phyloP scores from a whole-genome alignment of 352 stramenopile genomes.

The Globisporangium barbulae region DNA sequence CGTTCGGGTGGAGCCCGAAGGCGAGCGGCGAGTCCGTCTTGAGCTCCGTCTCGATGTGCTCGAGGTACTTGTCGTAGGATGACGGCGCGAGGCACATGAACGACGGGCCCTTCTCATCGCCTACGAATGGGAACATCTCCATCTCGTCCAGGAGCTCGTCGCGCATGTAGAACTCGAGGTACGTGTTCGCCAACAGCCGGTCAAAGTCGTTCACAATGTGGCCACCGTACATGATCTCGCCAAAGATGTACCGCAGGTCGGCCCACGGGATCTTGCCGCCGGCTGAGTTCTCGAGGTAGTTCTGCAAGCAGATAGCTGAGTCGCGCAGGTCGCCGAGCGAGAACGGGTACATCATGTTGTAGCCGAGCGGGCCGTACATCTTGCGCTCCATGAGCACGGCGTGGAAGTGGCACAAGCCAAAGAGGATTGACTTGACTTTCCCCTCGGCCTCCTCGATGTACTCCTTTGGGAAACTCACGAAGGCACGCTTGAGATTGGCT shows the following conservation, averaged over 20 bases:
- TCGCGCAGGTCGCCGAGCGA: conserved; percentile 95
- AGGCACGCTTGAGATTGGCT: conserved; percentile 96
- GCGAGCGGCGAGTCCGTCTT: conserved; percentile 95
- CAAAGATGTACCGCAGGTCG: conserved; percentile 96
- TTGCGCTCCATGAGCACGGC: conserved; percentile 97
- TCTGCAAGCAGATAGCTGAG: conserved; percentile 92
- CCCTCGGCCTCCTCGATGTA: conserved; percentile 95
- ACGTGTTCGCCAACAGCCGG: conserved; percentile 93
- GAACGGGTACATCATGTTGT: conserved; percentile 99
- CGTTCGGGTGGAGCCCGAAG: conserved; percentile 97
- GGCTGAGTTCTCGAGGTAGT: conserved; percentile 96
- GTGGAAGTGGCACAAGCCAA: conserved; percentile 97
- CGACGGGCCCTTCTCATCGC: conserved; percentile 94
- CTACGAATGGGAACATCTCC: conserved; percentile 97
- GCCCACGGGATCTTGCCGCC: conserved; percentile 95
- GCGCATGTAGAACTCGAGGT: conserved; percentile 98
- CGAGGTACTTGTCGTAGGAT: conserved; percentile 97
- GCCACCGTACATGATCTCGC: conserved; percentile 96
- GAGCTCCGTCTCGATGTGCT: conserved; percentile 96
- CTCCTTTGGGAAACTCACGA: conserved; percentile 94
- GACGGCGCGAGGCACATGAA: conserved; percentile 95
- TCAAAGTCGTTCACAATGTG: conserved; percentile 98
- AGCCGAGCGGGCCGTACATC: conserved; percentile 96
- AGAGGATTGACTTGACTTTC: conserved; percentile 97
- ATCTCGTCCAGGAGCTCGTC: conserved; percentile 97